phyloP scores from a whole-genome alignment of 2,329 filamentous ascomycete species.

The Xylariaceae sp. region DNA sequence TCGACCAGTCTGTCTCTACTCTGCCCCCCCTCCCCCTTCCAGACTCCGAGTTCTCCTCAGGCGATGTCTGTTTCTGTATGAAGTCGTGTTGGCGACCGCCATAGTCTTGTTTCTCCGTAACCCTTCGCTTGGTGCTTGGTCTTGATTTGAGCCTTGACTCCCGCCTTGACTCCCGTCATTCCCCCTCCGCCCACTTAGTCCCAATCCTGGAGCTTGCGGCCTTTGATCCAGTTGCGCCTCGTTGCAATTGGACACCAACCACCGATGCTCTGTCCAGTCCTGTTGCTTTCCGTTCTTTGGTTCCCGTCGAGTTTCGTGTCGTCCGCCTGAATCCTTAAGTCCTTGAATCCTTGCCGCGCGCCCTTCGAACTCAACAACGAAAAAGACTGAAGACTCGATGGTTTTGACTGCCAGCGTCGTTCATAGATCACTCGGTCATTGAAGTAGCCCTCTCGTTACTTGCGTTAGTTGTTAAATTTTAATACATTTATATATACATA shows the following conservation, averaged over 20 bases:
- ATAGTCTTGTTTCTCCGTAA: slow-evolving; percentile 5
- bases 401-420: slow-evolving; percentile 1
- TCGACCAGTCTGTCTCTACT: slow-evolving; percentile 3
- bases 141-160: slow-evolving; percentile 1
- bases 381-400: not conserved
- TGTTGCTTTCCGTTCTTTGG: slow-evolving; percentile 15
- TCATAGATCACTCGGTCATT: slow-evolving; percentile 4
- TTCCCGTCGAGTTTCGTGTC: not conserved
- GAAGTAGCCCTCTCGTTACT: not conserved
- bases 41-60: slow-evolving; percentile 4
- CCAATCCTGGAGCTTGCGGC: slow-evolving; percentile 6
- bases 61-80: slow-evolving; percentile 16
- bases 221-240: slow-evolving; percentile 26
- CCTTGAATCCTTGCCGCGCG: not conserved
- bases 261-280: slow-evolving; percentile 23
- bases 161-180: not conserved
- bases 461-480: not conserved
- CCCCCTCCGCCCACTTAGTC: no score
- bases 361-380: not conserved
- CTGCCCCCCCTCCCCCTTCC: not conserved
- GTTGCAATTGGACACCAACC: slow-evolving; percentile 26
- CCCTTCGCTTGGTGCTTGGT: not conserved
- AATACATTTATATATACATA: not conserved
- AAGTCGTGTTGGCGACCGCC: slow-evolving; percentile 17
- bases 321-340: not conserved